phyloP scores from a whole-genome alignment of 768 basidiomycete species.

The Pisolithus tinctorius region DNA sequence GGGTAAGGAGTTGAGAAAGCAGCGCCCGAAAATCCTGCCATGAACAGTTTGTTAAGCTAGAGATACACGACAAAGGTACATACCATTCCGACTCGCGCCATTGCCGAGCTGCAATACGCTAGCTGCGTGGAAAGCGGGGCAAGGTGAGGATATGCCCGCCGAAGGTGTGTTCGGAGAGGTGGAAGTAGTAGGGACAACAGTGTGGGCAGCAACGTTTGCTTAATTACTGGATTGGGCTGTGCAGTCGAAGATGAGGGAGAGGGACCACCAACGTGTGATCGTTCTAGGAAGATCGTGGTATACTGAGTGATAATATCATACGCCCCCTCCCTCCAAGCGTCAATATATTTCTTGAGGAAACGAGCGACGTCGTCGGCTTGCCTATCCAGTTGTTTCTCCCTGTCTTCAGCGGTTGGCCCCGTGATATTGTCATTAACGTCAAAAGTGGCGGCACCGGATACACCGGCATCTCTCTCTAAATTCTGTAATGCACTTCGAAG shows the following conservation, averaged over 20 bases:
- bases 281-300: constrained; percentile 82
- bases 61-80: constrained; percentile 2
- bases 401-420: constrained; percentile 20
- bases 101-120: constrained; percentile 88
- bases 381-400: constrained; percentile 44
- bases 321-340: constrained; percentile 86
- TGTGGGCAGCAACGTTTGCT: constrained; percentile 24
- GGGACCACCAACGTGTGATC: constrained; percentile 28
- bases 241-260: constrained; percentile 12
- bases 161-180: constrained; percentile 55
- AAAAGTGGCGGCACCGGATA: constrained; percentile 23
- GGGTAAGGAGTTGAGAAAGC: constrained; percentile 58
- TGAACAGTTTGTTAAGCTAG: constrained; percentile 1
- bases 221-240: constrained; percentile 22
- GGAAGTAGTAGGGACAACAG: constrained; percentile 51
- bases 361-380: constrained; percentile 67
- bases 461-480: constrained; percentile 35
- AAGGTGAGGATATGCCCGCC: constrained; percentile 52
- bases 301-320: constrained; percentile 91
- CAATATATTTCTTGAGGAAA: constrained; percentile 82
- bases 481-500: constrained; percentile 53
- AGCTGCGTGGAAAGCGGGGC: constrained; percentile 90
- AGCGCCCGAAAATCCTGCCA: constrained; percentile 59
- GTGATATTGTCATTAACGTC: constrained; percentile 9
- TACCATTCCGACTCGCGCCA: constrained; percentile 82